Evolutionary conservation across 2,329 filamentous ascomycete genomes (phyloP).

Genomic region (Plectosphaerella cucumerina): DNA sequence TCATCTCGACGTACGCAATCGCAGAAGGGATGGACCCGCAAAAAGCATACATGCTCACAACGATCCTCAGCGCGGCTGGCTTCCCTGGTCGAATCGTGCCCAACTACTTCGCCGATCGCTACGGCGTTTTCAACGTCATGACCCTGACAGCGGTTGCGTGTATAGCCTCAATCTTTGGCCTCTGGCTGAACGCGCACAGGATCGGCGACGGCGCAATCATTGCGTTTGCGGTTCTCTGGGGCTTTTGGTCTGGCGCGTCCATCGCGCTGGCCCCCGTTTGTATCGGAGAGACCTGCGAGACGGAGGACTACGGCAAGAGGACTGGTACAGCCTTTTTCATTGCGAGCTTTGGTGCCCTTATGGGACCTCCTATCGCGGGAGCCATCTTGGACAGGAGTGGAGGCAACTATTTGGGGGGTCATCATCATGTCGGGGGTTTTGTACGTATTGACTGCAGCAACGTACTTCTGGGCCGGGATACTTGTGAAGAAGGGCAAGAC

Average conservation of each 20-base stretch:
- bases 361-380: conserved; percentile 56
- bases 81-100: conserved; percentile 65
- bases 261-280: conserved; percentile 70
- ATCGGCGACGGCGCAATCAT: conserved; percentile 46
- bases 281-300: conserved; percentile 65
- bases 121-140: conserved; percentile 69
- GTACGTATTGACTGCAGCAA: too few relatives aligned
- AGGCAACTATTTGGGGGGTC: too few relatives aligned
- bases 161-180: conserved; percentile 45
- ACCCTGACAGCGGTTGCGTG: conserved; percentile 47
- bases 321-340: conserved; percentile 68
- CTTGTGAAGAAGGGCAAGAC: too few relatives aligned
- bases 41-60: conserved; percentile 63
- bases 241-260: conserved; percentile 66
- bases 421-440: too few relatives aligned
- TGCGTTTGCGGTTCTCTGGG: conserved; percentile 61
- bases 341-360: conserved; percentile 55
- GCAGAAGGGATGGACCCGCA: conserved; percentile 44
- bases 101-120: conserved; percentile 61
- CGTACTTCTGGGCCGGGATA: too few relatives aligned
- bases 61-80: conserved; percentile 66
- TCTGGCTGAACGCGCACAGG: conserved; percentile 56
- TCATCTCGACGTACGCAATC: conserved; percentile 62
- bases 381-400: conserved; percentile 35
- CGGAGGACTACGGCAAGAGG: conserved; percentile 64